Evolutionary conservation across 805 yeast species (phyloP).

Genomic region (Suhomyces sp.): DNA sequence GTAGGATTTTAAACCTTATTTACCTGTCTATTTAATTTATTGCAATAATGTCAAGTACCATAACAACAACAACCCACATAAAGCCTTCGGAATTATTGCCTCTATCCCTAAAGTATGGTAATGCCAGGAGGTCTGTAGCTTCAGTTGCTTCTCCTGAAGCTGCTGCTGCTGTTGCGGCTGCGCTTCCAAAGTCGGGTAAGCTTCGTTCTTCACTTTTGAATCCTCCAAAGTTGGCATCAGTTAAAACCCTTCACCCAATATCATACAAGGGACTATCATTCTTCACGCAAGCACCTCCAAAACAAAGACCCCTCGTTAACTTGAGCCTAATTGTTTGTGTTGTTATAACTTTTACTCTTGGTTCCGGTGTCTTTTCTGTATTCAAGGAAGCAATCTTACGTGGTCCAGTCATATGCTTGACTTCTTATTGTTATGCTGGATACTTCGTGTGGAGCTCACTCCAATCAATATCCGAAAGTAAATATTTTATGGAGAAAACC

Average conservation of each 20-base stretch:
- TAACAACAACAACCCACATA: neutral
- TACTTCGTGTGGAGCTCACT: conserved; percentile 32
- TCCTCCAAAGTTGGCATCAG: neutral
- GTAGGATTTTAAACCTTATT: neutral
- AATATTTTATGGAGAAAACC: conserved; percentile 31
- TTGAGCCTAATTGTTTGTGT: neutral
- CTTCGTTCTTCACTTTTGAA: neutral
- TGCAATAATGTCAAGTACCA: neutral
- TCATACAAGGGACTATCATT: neutral
- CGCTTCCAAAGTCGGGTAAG: neutral
- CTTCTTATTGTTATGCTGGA: conserved; percentile 22
- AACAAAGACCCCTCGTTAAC: neutral
- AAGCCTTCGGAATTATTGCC: neutral
- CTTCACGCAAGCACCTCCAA: neutral
- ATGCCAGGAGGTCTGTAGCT: neutral
- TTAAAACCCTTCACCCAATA: neutral
- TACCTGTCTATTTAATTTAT: neutral
- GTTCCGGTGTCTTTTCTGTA: conserved; percentile 34
- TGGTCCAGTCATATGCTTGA: conserved; percentile 24
- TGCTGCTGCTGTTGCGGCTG: conserved; percentile 2
- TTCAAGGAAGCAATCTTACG: conserved; percentile 26
- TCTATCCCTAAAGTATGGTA: neutral
- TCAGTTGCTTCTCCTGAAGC: neutral
- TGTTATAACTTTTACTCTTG: conserved; percentile 16
- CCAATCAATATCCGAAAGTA: conserved; percentile 37